These are phyloP conservation scores for Suillus sp. DNA, from an alignment of 768 basidiomycete species.

Conservation along the genomic window DNA sequence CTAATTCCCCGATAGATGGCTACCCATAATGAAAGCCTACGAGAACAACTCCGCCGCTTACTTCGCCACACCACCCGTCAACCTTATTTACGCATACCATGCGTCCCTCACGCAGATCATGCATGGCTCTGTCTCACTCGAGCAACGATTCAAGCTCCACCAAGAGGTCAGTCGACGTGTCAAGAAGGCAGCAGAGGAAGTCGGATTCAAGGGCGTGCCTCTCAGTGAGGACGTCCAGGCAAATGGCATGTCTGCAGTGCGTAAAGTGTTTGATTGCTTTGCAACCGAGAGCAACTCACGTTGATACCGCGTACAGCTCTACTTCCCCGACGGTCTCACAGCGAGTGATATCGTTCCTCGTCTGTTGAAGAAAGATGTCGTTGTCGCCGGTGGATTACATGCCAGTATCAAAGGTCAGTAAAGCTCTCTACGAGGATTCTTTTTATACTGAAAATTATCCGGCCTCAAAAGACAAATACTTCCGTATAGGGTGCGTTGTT, in stretches of 20 bases:
- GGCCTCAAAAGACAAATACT: slow-evolving; percentile 68
- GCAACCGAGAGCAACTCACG: slow-evolving; percentile 7
- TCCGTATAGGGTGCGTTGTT: slow-evolving; percentile 75
- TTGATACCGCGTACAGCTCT: slow-evolving; percentile 47
- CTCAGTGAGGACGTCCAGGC: slow-evolving; percentile 63
- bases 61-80: slow-evolving; percentile 95
- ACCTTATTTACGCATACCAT: slow-evolving; percentile 90
- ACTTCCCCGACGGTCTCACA: slow-evolving; percentile 80
- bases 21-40: slow-evolving; percentile 94
- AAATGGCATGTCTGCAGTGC: slow-evolving; percentile 93
- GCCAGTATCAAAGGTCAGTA: slow-evolving; percentile 74
- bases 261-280: slow-evolving; percentile 17
- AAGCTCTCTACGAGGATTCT: slow-evolving; percentile 1
- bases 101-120: slow-evolving; percentile 79
- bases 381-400: slow-evolving; percentile 90
- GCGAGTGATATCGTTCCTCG: slow-evolving; percentile 78
- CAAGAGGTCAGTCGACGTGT: slow-evolving; percentile 65
- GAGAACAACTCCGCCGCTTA: slow-evolving; percentile 81
- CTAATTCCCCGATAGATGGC: slow-evolving; percentile 54
- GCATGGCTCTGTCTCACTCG: slow-evolving; percentile 59
- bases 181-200: slow-evolving; percentile 60
- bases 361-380: slow-evolving; percentile 67
- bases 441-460: not conserved
- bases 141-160: slow-evolving; percentile 80
- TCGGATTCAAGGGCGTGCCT: slow-evolving; percentile 80